Percentiles rank a stretch among this genome's conserved stretches.
phyloP scores from a whole-genome alignment of 2,329 filamentous ascomycete genomes.

The Sporothrix brasiliensis region DNA sequence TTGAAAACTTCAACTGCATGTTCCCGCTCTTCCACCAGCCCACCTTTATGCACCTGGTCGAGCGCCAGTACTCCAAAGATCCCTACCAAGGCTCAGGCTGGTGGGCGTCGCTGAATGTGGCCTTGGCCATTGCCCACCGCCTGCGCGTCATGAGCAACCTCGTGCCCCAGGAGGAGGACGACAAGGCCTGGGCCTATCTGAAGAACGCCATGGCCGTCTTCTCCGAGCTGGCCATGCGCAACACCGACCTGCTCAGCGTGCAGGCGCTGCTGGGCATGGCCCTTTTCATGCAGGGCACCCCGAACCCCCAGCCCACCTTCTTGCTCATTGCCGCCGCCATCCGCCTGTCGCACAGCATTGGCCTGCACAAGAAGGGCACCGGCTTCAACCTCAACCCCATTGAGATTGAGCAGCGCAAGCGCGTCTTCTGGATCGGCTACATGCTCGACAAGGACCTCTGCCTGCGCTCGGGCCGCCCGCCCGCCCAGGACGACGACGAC shows the following conservation, averaged over 20 bases:
- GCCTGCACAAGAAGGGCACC: constrained; percentile 88
- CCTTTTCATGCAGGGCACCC: constrained; percentile 91
- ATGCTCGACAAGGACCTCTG: constrained; percentile 67
- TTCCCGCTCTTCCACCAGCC: constrained; percentile 97
- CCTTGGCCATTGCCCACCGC: constrained; percentile 88
- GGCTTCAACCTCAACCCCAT: constrained; percentile 92
- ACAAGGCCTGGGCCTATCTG: constrained; percentile 91
- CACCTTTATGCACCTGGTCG: constrained; percentile 96
- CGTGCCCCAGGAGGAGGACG: constrained; percentile 85
- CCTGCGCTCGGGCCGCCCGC: constrained; percentile 61
- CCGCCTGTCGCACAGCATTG: constrained; percentile 87
- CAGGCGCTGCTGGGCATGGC: constrained; percentile 93
- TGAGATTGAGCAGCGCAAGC: constrained; percentile 83
- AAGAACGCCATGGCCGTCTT: constrained; percentile 97
- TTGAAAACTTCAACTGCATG: constrained; percentile 99
- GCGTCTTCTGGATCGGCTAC: constrained; percentile 68
- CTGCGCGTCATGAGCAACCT: constrained; percentile 94
- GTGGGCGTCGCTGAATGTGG: constrained; percentile 97
- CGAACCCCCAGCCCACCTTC: constrained; percentile 93
- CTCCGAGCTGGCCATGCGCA: constrained; percentile 90
- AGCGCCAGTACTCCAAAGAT: constrained; percentile 88
- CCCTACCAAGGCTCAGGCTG: constrained; percentile 95
- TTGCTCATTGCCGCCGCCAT: constrained; percentile 90
- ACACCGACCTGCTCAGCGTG: constrained; percentile 91
- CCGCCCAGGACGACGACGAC: constrained; percentile 65